phyloP scores from a whole-genome alignment of 1,284 basidiomycete genomes.

The Cryptococcus sp. region DNA sequence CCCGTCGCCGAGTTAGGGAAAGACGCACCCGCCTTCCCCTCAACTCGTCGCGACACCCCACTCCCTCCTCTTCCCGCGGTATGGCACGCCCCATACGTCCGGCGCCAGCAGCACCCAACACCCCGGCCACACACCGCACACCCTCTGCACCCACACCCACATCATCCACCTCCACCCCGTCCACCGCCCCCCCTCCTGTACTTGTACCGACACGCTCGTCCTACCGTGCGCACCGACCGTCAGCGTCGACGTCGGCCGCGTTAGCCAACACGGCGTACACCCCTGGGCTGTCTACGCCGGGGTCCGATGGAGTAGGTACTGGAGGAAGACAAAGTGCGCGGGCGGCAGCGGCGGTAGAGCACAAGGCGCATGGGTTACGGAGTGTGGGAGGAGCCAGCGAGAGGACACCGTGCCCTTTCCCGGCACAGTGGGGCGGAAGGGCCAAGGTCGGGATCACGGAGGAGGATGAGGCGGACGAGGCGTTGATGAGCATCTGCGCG shows the following conservation, averaged over 20 bases:
- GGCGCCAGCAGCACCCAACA: constrained; percentile 14
- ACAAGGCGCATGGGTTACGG: constrained; percentile 40
- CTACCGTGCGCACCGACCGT: constrained; percentile 7
- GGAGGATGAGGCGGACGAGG: constrained; percentile 44
- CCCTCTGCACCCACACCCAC: neutral
- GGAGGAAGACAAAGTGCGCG: neutral
- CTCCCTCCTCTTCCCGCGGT: constrained; percentile 9
- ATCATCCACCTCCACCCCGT: constrained; percentile 3
- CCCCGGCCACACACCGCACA: neutral
- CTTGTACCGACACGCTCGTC: constrained; percentile 7
- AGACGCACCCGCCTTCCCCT: constrained; percentile 8
- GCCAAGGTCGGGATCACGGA: constrained; percentile 38
- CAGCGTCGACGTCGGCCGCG: constrained; percentile 9
- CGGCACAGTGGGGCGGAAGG: constrained; percentile 35
- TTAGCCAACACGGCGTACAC: constrained; percentile 13
- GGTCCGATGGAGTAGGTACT: constrained; percentile 3
- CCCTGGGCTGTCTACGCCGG: constrained; percentile 11
- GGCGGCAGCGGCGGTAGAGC: constrained; percentile 18
- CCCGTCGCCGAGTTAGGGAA: constrained; percentile 6
- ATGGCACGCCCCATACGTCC: constrained; percentile 22
- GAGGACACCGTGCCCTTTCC: constrained; percentile 39
- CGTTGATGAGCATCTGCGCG: constrained; percentile 45
- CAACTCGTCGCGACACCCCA: neutral
- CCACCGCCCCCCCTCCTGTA: neutral
- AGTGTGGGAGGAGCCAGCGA: constrained; percentile 34